Conservation (phyloP, 306 rosid species). For the Ormosia semicastrata region DNA sequence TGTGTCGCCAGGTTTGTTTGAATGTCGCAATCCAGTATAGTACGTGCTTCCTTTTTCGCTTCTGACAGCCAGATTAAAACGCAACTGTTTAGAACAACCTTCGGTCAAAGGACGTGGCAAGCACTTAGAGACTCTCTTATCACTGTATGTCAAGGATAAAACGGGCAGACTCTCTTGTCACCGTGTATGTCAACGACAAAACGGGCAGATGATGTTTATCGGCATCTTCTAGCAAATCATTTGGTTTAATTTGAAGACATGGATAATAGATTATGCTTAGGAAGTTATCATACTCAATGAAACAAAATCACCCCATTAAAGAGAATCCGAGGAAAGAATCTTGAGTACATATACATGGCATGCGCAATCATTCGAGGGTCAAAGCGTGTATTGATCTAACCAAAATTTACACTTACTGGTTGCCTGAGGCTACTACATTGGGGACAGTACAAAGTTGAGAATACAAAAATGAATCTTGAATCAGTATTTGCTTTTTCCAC, state of each 20-base stretch:
- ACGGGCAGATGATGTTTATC: not conserved
- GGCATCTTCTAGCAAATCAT: slow-evolving; percentile 7
- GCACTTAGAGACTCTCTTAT: not conserved
- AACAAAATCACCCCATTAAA: not conserved
- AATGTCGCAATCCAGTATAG: not conserved
- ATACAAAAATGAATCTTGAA: slow-evolving; percentile 30
- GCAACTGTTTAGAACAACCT: not conserved
- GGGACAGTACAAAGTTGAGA: slow-evolving; percentile 35
- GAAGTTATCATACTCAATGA: not conserved
- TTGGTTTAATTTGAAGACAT: not conserved
- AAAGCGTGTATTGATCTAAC: slow-evolving; percentile 37
- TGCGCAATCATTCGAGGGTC: slow-evolving; percentile 8
- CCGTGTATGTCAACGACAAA: not conserved
- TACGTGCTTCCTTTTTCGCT: not conserved
- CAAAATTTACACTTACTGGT: slow-evolving; percentile 44
- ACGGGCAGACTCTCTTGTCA: not conserved
- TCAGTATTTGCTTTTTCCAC: slow-evolving; percentile 19
- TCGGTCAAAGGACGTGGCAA: not conserved
- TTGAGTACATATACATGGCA: not conserved
- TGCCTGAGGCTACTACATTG: slow-evolving; percentile 49
- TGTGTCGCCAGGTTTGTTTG: not conserved
- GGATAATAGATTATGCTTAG: not conserved
- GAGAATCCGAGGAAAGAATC: not conserved
- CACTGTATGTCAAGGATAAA: not conserved
- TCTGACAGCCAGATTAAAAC: not conserved